A percentile compares a stretch with the other conserved stretches of the same genome.
Conservation (phyloP, 305 asterid species). For the Striga hermonthica region DNA sequence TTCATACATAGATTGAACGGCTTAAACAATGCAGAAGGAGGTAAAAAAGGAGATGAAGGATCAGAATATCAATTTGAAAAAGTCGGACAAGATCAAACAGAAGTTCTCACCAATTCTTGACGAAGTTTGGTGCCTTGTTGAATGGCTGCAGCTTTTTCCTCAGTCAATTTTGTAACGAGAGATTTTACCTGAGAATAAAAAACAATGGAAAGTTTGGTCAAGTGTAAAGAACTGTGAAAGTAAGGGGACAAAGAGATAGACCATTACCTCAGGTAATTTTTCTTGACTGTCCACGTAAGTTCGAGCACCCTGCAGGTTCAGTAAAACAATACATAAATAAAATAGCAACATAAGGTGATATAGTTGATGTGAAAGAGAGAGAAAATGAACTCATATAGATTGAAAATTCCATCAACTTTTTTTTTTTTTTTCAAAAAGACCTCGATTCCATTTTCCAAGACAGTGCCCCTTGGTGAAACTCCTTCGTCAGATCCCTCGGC, state of each 20-base stretch:
- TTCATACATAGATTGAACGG: no score
- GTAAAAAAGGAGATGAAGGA: no score
- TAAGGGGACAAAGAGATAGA: conserved; percentile 14
- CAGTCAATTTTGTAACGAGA: conserved; percentile 51
- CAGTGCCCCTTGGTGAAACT: conserved; percentile 46
- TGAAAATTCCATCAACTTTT: conserved; percentile 1
- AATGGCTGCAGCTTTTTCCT: conserved; percentile 63
- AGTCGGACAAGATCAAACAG: conserved; percentile 17
- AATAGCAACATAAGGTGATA: not conserved
- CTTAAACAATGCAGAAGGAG: no score
- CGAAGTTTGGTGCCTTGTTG: conserved; percentile 56
- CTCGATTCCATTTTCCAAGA: conserved; percentile 45
- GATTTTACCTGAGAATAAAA: conserved; percentile 49
- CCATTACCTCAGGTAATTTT: conserved; percentile 45
- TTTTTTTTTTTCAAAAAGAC: conserved; percentile 28
- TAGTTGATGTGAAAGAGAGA: not conserved
- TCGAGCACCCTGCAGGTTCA: conserved; percentile 34
- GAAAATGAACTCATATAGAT: conserved; percentile 2
- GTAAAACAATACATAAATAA: not conserved
- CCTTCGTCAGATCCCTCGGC: conserved; percentile 85
- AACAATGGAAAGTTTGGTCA: conserved; percentile 5
- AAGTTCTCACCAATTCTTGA: conserved; percentile 62
- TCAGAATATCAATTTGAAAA: no score
- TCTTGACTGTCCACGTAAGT: conserved; percentile 39
- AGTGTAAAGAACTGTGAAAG: not conserved